These are phyloP conservation scores for Boletales sp. DNA, from an alignment of 768 basidiomycete genomes.

Conservation along the genomic window DNA sequence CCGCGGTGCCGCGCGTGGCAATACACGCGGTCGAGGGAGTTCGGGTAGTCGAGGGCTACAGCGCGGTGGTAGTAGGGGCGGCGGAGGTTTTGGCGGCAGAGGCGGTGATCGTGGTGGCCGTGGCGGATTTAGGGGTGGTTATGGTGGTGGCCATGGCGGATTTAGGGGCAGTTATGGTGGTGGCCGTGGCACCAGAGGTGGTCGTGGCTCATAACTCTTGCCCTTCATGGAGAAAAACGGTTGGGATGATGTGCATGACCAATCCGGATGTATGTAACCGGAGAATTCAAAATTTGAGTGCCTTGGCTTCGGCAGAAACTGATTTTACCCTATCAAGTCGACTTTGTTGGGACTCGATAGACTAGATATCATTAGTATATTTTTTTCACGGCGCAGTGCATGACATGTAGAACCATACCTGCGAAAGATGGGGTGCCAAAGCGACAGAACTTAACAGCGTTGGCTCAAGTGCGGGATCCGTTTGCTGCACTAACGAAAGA, in stretches of 20 bases:
- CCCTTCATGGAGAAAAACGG: neutral
- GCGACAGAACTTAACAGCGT: constrained; percentile 35
- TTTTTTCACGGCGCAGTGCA: neutral
- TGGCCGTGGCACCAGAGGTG: constrained; percentile 39
- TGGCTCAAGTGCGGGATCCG: constrained; percentile 22
- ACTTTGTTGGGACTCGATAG: constrained; percentile 45
- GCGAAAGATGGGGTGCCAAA: constrained; percentile 46
- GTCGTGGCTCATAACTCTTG: constrained; percentile 45
- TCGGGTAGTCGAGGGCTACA: constrained; percentile 31
- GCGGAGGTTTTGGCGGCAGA: constrained; percentile 29
- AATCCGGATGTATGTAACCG: too few relatives aligned
- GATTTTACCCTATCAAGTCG: constrained; percentile 45
- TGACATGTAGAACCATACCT: constrained; percentile 35
- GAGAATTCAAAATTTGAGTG: constrained; percentile 40
- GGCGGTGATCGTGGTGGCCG: constrained; percentile 40
- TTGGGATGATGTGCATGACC: too few relatives aligned
- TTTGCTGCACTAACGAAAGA: constrained; percentile 14
- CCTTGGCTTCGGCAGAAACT: constrained; percentile 49
- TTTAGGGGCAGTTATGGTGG: constrained; percentile 46
- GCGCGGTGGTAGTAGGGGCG: constrained; percentile 37
- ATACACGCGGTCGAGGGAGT: constrained; percentile 24
- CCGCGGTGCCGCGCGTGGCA: constrained; percentile 33
- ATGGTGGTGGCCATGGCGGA: constrained; percentile 44
- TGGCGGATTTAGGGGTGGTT: constrained; percentile 42
- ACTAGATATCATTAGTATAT: constrained; percentile 29